Evolutionary conservation across 768 basidiomycete genomes (phyloP).

Genomic region (Boletus reticulatus): DNA sequence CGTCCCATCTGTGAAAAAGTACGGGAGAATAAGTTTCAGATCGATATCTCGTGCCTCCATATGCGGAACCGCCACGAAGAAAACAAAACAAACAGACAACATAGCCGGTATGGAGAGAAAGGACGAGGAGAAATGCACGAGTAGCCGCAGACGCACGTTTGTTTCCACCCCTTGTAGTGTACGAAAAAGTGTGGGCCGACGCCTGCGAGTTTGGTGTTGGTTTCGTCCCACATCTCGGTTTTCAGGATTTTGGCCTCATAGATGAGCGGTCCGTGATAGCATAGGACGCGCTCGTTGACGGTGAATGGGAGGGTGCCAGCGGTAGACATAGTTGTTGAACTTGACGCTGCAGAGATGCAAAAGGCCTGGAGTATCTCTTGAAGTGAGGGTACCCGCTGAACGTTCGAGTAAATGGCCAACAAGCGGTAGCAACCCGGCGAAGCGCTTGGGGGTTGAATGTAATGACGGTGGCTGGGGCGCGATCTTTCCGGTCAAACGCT

Average conservation of each 20-base stretch:
- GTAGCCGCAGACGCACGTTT: slow-evolving; percentile 70
- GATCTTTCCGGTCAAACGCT: too few relatives aligned
- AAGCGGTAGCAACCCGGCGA: too few relatives aligned
- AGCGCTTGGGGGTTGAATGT: too few relatives aligned
- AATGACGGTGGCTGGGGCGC: too few relatives aligned
- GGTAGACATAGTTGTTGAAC: slow-evolving; percentile 8
- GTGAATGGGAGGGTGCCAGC: slow-evolving; percentile 37
- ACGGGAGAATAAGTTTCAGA: not conserved
- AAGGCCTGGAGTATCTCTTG: too few relatives aligned
- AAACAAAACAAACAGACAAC: not conserved
- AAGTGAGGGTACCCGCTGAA: not conserved
- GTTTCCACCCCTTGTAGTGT: slow-evolving; percentile 99
- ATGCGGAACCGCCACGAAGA: too few relatives aligned
- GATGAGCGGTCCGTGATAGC: slow-evolving; percentile 93
- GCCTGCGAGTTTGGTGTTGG: slow-evolving; percentile 53
- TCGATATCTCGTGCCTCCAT: not conserved
- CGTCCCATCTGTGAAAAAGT: slow-evolving; percentile 8
- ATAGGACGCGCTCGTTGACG: slow-evolving; percentile 78
- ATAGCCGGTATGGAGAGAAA: not conserved
- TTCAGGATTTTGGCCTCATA: slow-evolving; percentile 94
- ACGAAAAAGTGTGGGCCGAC: slow-evolving; percentile 88
- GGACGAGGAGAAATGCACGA: not conserved
- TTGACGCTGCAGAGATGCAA: too few relatives aligned
- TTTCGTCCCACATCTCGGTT: slow-evolving; percentile 60
- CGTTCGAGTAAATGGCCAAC: too few relatives aligned